phyloP scores from a whole-genome alignment of 805 yeast genomes.

The Candida sonorensis region DNA sequence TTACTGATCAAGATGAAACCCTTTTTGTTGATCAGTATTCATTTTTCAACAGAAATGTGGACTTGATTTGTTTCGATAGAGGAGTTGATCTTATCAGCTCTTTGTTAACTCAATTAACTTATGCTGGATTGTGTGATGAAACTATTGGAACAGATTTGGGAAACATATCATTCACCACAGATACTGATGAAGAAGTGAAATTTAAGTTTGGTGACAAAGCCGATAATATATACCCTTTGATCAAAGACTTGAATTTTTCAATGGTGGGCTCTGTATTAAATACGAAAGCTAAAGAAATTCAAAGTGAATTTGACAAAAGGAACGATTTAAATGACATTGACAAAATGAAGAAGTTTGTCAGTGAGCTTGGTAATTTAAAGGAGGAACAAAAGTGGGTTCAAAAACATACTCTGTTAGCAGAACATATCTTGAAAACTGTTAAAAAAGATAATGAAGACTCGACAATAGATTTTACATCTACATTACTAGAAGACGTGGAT shows the following conservation, averaged over 20 bases:
- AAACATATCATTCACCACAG: conserved; percentile 17
- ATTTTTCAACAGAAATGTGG: conserved; percentile 42
- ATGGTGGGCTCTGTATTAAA: conserved; percentile 71
- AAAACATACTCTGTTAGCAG: conserved; percentile 71
- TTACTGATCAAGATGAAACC: conserved; percentile 28
- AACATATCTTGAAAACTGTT: conserved; percentile 40
- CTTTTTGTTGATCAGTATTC: conserved; percentile 27
- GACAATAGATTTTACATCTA: too few species aligned
- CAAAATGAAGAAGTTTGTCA: conserved; percentile 68
- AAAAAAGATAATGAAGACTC: conserved; percentile 11
- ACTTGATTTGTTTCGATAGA: conserved; percentile 74
- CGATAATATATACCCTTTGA: conserved; percentile 44
- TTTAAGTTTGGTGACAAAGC: conserved; percentile 22
- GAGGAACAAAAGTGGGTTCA: conserved; percentile 60
- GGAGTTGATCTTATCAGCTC: conserved; percentile 68
- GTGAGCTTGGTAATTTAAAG: conserved; percentile 60
- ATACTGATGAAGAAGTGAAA: conserved; percentile 7
- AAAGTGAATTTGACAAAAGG: conserved; percentile 55
- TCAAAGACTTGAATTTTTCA: conserved; percentile 70
- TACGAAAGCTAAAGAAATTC: conserved; percentile 61
- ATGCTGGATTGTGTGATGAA: conserved; percentile 78
- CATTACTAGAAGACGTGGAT: conserved; percentile 14
- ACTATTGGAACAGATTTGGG: conserved; percentile 44
- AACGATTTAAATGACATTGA: conserved; percentile 51
- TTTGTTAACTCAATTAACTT: conserved; percentile 68